A percentile compares a stretch with the other conserved stretches of the same genome.
phyloP scores from a whole-genome alignment of 1,284 basidiomycete species.

The Microbotryum violaceum region DNA sequence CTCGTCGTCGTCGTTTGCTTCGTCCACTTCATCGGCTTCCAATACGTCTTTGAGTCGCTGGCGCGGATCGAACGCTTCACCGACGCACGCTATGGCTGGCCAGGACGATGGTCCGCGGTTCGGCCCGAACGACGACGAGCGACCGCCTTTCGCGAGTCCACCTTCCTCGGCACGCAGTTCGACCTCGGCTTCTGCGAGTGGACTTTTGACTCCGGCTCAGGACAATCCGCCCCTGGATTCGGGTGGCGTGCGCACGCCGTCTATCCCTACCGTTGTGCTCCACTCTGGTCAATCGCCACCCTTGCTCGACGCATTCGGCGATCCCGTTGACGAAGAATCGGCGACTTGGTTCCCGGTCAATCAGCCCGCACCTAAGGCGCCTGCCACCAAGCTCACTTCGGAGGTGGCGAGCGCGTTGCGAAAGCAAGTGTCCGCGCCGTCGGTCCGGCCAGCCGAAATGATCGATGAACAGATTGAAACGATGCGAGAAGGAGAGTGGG shows the following conservation, averaged over 20 bases:
- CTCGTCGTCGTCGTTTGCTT: neutral
- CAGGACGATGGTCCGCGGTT: neutral
- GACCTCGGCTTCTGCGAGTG: constrained; percentile 14
- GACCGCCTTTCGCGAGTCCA: constrained; percentile 4
- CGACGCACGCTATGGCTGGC: neutral
- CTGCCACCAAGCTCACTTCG: neutral
- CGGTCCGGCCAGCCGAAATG: too few species aligned
- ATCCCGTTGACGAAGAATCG: constrained; percentile 4
- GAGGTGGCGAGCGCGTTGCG: neutral
- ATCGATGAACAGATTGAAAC: too few species aligned
- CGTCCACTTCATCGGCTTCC: neutral
- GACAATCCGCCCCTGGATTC: constrained; percentile 2
- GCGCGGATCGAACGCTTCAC: neutral
- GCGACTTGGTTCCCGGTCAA: constrained; percentile 10
- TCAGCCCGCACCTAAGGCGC: constrained; percentile 8
- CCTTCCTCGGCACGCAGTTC: constrained; percentile 22
- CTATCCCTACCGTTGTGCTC: neutral
- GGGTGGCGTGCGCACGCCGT: too few species aligned
- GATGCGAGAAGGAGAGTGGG: too few species aligned
- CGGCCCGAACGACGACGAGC: neutral
- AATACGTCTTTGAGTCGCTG: neutral
- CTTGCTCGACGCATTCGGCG: neutral
- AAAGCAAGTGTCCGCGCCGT: too few species aligned
- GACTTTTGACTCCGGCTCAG: constrained; percentile 20
- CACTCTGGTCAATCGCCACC: neutral